Percentiles rank a stretch among this genome's conserved stretches.
phyloP scores from a whole-genome alignment of 148 eudicot species.

The Rhododendron vialii region DNA sequence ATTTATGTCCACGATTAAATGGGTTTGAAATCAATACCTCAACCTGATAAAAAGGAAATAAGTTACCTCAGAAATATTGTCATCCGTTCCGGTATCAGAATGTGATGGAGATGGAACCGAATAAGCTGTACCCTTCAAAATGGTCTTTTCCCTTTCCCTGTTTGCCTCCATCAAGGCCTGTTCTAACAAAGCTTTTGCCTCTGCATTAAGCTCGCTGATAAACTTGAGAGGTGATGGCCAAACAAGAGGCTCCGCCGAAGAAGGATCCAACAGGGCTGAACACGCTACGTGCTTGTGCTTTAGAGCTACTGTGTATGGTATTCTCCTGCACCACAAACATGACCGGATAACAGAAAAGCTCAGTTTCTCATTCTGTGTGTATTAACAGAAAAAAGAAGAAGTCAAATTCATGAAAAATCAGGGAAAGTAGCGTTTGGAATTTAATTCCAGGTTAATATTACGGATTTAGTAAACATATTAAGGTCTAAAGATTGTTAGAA shows the following conservation, averaged over 20 bases:
- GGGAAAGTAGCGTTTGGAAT: background rate
- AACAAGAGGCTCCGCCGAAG: slow-evolving; percentile 93
- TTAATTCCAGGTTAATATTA: background rate
- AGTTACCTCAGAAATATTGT: slow-evolving; percentile 79
- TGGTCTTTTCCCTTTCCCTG: slow-evolving; percentile 78
- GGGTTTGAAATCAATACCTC: background rate
- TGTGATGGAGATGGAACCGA: slow-evolving; percentile 61
- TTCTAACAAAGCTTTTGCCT: slow-evolving; percentile 78
- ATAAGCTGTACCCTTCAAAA: slow-evolving; percentile 67
- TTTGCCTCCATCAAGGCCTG: slow-evolving; percentile 86
- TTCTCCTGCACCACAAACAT: slow-evolving; percentile 56
- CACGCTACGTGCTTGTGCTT: slow-evolving; percentile 63
- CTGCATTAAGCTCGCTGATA: slow-evolving; percentile 85
- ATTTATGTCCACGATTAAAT: background rate
- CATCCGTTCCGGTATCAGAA: slow-evolving; percentile 58
- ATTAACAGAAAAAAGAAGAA: background rate
- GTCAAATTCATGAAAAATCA: background rate
- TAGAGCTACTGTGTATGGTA: slow-evolving; percentile 75
- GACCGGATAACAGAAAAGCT: background rate
- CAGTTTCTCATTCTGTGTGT: background rate
- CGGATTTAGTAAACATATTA: background rate
- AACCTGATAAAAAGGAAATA: background rate
- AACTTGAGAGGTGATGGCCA: slow-evolving; percentile 99
- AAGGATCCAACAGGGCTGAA: slow-evolving; percentile 86
- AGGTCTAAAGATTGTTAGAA: background rate